Evolutionary conservation across 768 basidiomycete species (phyloP).

Genomic region (Amyloporia xantha): DNA sequence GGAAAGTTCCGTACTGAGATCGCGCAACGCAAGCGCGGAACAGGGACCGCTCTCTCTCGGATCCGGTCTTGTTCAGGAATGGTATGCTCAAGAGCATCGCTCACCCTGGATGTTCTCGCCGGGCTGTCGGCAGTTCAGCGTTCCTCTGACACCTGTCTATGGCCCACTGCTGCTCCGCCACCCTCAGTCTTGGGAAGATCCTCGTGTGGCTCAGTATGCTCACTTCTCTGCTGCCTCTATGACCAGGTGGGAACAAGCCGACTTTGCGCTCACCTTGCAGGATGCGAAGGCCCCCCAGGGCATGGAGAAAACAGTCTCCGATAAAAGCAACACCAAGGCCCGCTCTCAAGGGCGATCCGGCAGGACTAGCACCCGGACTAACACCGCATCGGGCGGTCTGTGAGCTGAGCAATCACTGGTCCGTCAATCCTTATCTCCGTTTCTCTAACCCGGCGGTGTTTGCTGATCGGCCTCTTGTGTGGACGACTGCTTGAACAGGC

Average conservation of each 20-base stretch:
- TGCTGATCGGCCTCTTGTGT: too few species aligned
- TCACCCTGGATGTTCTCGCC: not conserved
- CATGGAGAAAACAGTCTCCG: not conserved
- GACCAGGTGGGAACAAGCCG: not conserved
- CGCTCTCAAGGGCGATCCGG: not conserved
- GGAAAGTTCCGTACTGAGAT: constrained; percentile 16
- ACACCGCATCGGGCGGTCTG: not conserved
- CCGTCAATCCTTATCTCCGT: not conserved
- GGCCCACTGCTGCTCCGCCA: not conserved
- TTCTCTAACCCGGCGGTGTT: not conserved
- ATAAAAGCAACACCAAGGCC: not conserved
- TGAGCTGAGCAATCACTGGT: not conserved
- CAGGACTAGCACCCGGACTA: not conserved
- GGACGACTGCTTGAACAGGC: not conserved
- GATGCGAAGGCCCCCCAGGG: not conserved
- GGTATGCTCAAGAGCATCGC: not conserved
- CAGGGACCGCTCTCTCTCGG: not conserved
- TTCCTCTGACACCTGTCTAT: constrained; percentile 1
- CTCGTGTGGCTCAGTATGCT: not conserved
- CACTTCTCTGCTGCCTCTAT: not conserved
- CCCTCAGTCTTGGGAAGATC: not conserved
- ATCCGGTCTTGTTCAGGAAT: not conserved
- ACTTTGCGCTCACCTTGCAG: not conserved
- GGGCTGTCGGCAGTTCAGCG: not conserved
- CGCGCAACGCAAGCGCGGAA: constrained; percentile 6